These are phyloP conservation scores for Oldenlandia corymbosa DNA, from an alignment of 257 asterid species.

Conservation along the genomic window DNA sequence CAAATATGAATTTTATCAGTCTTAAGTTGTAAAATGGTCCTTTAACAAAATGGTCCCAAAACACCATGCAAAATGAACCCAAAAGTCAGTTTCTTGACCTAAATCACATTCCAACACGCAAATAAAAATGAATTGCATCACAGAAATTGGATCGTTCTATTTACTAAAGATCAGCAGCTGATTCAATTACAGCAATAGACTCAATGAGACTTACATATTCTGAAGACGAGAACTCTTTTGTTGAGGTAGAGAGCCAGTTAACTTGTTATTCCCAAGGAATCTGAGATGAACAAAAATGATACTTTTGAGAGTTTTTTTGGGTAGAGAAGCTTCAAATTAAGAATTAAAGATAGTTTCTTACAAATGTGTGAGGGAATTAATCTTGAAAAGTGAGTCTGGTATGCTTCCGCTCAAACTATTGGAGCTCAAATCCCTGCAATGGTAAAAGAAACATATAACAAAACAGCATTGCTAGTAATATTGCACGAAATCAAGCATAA, in stretches of 20 bases:
- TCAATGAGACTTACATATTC: conserved; percentile 39
- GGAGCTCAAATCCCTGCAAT: conserved; percentile 88
- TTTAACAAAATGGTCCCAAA: too few relatives aligned
- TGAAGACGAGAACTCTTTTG: conserved; percentile 38
- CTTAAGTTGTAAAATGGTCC: not conserved
- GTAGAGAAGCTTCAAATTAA: not conserved
- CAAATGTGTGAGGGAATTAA: conserved; percentile 44
- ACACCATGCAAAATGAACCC: too few relatives aligned
- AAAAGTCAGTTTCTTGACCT: too few relatives aligned
- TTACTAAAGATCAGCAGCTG: not conserved
- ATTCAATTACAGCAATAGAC: not conserved
- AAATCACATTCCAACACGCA: too few relatives aligned
- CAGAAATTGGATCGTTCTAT: not conserved
- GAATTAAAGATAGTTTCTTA: conserved; percentile 26
- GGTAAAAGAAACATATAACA: not conserved
- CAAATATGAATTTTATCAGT: not conserved
- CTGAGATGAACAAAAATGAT: conserved; percentile 30
- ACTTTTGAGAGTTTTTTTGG: not conserved
- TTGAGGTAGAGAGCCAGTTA: conserved; percentile 54
- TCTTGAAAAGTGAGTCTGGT: conserved; percentile 55
- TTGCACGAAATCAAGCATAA: not conserved
- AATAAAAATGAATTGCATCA: not conserved
- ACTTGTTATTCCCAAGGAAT: conserved; percentile 74
- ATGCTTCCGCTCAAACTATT: conserved; percentile 59
- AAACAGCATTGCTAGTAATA: too few relatives aligned